Conservation (phyloP, 2,329 filamentous ascomycete species). For the Ophiostoma sp. region DNA sequence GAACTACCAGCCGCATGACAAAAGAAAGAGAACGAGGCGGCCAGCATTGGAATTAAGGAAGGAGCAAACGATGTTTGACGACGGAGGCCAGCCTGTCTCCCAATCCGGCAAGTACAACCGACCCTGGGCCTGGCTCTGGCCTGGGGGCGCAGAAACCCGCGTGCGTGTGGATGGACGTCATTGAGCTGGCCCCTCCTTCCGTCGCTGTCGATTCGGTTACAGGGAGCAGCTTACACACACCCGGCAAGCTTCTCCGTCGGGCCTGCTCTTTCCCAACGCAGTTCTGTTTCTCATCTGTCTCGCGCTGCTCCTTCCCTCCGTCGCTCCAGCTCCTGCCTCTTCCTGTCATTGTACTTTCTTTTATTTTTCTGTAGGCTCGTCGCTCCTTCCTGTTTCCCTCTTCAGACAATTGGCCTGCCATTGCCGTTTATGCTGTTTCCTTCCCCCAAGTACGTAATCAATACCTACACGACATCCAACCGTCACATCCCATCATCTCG, state of each 20-base stretch:
- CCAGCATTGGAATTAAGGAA: neutral
- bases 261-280: neutral
- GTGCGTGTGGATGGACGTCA: slow-evolving; percentile 15
- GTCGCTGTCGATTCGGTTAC: too few species aligned
- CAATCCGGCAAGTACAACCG: slow-evolving; percentile 16
- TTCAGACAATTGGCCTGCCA: neutral
- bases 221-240: neutral
- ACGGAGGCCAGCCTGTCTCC: neutral
- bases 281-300: neutral
- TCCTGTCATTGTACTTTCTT: neutral
- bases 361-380: neutral
- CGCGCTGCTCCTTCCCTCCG: neutral
- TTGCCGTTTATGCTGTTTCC: neutral
- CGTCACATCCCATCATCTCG: neutral
- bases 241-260: neutral
- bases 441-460: neutral
- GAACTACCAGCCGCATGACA: neutral
- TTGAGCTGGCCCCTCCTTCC: slow-evolving; percentile 17
- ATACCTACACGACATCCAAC: neutral
- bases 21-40: neutral
- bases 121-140: neutral
- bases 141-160: slow-evolving; percentile 6
- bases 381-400: neutral
- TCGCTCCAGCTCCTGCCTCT: neutral
- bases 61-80: neutral